Percentiles rank a stretch among this genome's conserved stretches.
Conservation (phyloP, 495 filamentous ascomycete genomes). For the Penicillium lagena region DNA sequence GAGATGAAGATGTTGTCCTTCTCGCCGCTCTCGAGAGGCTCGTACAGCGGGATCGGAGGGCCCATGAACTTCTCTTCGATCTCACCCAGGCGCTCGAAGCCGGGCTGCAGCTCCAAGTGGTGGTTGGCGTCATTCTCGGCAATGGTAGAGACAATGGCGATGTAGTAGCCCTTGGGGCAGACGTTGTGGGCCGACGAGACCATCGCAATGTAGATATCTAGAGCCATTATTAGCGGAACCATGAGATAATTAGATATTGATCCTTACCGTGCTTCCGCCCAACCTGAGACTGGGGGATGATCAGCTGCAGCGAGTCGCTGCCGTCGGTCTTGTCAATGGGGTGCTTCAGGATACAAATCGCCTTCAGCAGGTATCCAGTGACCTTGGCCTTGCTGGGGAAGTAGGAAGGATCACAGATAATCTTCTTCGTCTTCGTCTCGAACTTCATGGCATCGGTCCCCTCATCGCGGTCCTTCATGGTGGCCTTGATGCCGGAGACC, state of each 20-base stretch:
- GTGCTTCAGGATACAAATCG: slow-evolving; percentile 96
- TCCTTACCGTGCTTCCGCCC: slow-evolving; percentile 83
- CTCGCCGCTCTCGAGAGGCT: slow-evolving; percentile 78
- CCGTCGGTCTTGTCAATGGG: slow-evolving; percentile 83
- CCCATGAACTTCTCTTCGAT: slow-evolving; percentile 99
- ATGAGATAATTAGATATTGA: background rate
- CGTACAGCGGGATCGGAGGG: slow-evolving; percentile 84
- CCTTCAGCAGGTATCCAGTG: slow-evolving; percentile 83
- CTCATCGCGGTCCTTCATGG: slow-evolving; percentile 78
- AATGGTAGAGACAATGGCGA: slow-evolving; percentile 96
- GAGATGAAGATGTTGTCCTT: slow-evolving; percentile 95
- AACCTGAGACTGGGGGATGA: slow-evolving; percentile 95
- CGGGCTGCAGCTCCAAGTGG: slow-evolving; percentile 88
- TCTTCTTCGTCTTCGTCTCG: slow-evolving; percentile 90
- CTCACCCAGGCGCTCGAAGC: slow-evolving; percentile 85
- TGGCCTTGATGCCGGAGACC: slow-evolving; percentile 90
- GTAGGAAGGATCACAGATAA: slow-evolving; percentile 93
- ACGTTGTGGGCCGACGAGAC: slow-evolving; percentile 96
- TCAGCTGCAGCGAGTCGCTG: slow-evolving; percentile 87
- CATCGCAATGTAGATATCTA: slow-evolving; percentile 96
- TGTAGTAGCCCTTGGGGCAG: slow-evolving; percentile 98
- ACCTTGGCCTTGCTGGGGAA: slow-evolving; percentile 85
- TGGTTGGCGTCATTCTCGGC: slow-evolving; percentile 88
- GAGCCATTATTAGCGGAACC: slow-evolving; percentile 13
- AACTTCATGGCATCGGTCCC: slow-evolving; percentile 84